Conservation (phyloP, 2,329 filamentous ascomycete genomes). For the Dactylellina sp. region DNA sequence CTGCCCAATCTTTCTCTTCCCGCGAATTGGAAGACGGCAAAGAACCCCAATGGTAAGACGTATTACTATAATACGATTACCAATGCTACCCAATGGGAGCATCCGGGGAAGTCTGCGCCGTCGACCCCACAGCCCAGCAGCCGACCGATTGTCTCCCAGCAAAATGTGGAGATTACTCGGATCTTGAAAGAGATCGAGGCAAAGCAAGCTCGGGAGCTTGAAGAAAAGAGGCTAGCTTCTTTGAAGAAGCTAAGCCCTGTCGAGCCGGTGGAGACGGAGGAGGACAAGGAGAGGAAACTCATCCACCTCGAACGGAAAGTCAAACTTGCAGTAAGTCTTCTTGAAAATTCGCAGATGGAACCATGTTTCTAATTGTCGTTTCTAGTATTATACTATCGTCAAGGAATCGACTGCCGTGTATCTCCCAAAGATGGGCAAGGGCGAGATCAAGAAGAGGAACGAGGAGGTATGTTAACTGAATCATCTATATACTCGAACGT, state of each 20-base stretch:
- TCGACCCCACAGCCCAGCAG: conserved; percentile 12
- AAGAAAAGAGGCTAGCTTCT: conserved; percentile 20
- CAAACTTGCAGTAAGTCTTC: conserved; percentile 45
- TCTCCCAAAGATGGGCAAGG: conserved; percentile 47
- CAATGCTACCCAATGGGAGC: conserved; percentile 39
- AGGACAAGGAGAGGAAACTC: conserved; percentile 35
- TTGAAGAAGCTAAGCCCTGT: conserved; percentile 23
- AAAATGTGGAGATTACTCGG: conserved; percentile 12
- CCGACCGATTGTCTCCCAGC: conserved; percentile 21
- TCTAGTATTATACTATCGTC: conserved; percentile 56
- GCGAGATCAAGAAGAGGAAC: conserved; percentile 53
- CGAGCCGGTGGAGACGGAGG: conserved; percentile 38
- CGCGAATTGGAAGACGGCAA: conserved; percentile 34
- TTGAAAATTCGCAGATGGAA: not conserved
- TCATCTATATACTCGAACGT: not conserved
- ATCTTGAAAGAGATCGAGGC: conserved; percentile 34
- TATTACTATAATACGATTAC: conserved; percentile 45
- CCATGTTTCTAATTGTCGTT: not conserved
- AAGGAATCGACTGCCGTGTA: conserved; percentile 53
- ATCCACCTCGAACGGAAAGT: conserved; percentile 42
- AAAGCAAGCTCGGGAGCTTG: conserved; percentile 11
- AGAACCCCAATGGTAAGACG: conserved; percentile 34
- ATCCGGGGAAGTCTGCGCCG: conserved; percentile 31
- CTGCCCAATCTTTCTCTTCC: conserved; percentile 29
- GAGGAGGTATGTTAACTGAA: conserved; percentile 35